A percentile compares a stretch with the other conserved stretches of the same genome.
Conservation (phyloP, 345 rosid species). For the Syzygium grande region DNA sequence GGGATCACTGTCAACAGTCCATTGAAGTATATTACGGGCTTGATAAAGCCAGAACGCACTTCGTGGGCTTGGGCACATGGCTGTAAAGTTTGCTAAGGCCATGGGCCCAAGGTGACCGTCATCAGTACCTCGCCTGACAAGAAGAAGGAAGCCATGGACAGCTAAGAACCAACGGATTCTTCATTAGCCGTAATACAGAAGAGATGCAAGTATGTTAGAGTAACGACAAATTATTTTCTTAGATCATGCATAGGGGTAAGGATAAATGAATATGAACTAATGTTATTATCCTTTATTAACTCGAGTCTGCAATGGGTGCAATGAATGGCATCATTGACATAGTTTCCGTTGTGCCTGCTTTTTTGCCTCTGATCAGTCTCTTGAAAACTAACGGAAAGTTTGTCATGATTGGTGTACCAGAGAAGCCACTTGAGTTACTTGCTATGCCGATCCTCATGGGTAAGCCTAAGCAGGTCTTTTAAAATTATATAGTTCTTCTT, state of each 20-base stretch:
- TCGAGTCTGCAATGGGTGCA: background rate
- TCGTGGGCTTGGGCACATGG: constrained; percentile 38
- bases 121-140: constrained; percentile 37
- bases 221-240: background rate
- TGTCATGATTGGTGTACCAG: constrained; percentile 36
- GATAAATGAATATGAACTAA: background rate
- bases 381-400: constrained; percentile 41
- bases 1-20: constrained; percentile 64
- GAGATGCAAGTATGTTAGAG: constrained; percentile 19
- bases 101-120: constrained; percentile 31
- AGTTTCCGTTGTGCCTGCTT: constrained; percentile 29
- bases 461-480: background rate
- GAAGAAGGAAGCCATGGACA: constrained; percentile 26
- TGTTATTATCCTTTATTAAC: background rate
- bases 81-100: constrained; percentile 41
- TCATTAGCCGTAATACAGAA: constrained; percentile 23
- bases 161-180: constrained; percentile 27
- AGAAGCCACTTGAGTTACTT: constrained; percentile 31
- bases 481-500: background rate
- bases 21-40: constrained; percentile 27
- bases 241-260: background rate
- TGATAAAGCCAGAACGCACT: constrained; percentile 21
- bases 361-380: constrained; percentile 32
- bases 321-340: constrained; percentile 59
- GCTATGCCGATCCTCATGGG: constrained; percentile 15